phyloP scores from a whole-genome alignment of 345 rosid species.

The Garcia nutans region DNA sequence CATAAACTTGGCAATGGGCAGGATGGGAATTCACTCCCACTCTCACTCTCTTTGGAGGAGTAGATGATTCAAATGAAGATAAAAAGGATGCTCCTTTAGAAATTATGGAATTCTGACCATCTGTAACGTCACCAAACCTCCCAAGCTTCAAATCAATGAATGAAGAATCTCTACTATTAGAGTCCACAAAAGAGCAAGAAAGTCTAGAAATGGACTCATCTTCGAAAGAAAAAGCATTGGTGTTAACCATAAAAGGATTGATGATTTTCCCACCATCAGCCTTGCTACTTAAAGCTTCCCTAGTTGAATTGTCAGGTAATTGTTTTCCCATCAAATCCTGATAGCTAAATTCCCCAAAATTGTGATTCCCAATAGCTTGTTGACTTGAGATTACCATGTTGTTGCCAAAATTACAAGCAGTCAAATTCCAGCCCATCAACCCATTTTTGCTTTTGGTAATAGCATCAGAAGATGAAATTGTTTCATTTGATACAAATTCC shows the following conservation, averaged over 20 bases:
- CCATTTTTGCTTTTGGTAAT: slow-evolving; percentile 31
- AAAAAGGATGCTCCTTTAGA: slow-evolving; percentile 5
- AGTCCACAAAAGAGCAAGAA: slow-evolving; percentile 41
- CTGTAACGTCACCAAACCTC: slow-evolving; percentile 47
- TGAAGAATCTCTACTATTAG: slow-evolving; percentile 39
- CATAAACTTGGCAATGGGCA: slow-evolving; percentile 53
- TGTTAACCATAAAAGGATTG: slow-evolving; percentile 26
- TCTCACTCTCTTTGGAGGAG: slow-evolving; percentile 16
- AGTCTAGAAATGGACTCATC: slow-evolving; percentile 42
- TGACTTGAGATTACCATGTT: slow-evolving; percentile 31
- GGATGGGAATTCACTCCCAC: slow-evolving; percentile 26
- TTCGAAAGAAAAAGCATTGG: slow-evolving; percentile 32
- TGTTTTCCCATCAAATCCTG: slow-evolving; percentile 34
- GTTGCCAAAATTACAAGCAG: slow-evolving; percentile 27
- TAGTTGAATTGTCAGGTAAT: slow-evolving; percentile 22
- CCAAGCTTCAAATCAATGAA: slow-evolving; percentile 71
- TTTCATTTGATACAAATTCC: slow-evolving; percentile 28
- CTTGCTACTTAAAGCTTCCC: slow-evolving; percentile 26
- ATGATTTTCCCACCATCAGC: slow-evolving; percentile 27
- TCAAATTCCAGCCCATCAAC: slow-evolving; percentile 36
- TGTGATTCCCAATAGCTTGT: slow-evolving; percentile 21
- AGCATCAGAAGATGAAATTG: slow-evolving; percentile 34
- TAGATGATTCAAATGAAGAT: slow-evolving; percentile 16
- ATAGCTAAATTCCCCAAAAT: slow-evolving; percentile 35
- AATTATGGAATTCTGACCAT: slow-evolving; percentile 23